These are phyloP conservation scores for Cystobasidium pallidum DNA, from an alignment of 1,284 basidiomycete species.

Conservation along the genomic window DNA sequence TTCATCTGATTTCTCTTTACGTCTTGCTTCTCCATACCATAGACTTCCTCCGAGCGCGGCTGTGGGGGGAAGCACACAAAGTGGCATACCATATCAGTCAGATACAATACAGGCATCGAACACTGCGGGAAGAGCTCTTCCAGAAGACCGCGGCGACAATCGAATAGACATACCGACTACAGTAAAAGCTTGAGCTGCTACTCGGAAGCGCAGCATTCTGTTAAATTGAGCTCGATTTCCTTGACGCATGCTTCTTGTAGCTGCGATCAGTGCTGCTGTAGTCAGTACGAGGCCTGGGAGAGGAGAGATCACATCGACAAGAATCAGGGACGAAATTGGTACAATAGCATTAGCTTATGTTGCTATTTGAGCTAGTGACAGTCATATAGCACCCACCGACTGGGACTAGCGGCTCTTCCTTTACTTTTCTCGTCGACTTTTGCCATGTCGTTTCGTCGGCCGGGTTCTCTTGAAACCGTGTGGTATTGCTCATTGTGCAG, in stretches of 20 bases:
- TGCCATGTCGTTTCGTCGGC: constrained; percentile 44
- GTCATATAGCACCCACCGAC: constrained; percentile 45
- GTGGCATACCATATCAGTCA: too few relatives aligned
- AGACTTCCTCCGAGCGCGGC: constrained; percentile 45
- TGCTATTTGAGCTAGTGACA: too few relatives aligned
- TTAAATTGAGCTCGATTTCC: constrained; percentile 54
- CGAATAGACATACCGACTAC: constrained; percentile 44
- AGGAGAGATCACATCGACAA: too few relatives aligned
- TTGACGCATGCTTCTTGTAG: constrained; percentile 51
- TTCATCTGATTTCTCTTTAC: constrained; percentile 32
- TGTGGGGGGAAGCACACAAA: neutral
- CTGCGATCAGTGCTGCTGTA: constrained; percentile 50
- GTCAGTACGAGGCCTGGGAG: constrained; percentile 50
- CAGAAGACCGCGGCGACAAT: constrained; percentile 7
- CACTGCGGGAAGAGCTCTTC: neutral
- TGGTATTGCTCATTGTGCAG: constrained; percentile 38
- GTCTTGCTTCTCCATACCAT: constrained; percentile 42
- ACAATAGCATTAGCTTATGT: too few relatives aligned
- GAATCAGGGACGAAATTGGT: too few relatives aligned
- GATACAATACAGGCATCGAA: too few relatives aligned
- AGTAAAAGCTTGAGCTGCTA: constrained; percentile 53
- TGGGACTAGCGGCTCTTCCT: constrained; percentile 54
- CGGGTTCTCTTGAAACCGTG: constrained; percentile 16
- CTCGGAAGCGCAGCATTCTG: constrained; percentile 51
- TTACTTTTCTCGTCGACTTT: constrained; percentile 49